Conservation (phyloP, 768 basidiomycete species). For the Serendipita sp. region DNA sequence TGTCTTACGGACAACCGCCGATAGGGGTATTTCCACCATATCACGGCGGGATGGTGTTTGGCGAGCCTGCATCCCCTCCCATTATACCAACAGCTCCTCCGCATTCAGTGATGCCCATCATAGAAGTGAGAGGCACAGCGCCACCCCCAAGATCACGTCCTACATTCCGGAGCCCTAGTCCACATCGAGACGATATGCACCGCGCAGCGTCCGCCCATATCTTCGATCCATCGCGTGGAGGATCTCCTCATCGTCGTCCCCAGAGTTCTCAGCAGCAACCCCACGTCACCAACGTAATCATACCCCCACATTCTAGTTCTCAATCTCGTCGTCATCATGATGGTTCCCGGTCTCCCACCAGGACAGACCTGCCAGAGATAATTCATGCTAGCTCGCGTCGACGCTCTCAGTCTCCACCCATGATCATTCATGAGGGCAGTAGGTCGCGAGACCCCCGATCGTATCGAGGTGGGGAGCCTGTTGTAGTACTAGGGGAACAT, state of each 20-base stretch:
- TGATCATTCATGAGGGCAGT: neutral
- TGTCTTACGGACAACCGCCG: neutral
- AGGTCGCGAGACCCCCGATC: neutral
- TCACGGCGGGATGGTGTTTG: constrained; percentile 14
- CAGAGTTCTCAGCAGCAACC: neutral
- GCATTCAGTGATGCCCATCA: neutral
- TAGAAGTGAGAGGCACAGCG: neutral
- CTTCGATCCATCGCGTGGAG: neutral
- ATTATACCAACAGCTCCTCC: constrained; percentile 1
- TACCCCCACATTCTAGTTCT: neutral
- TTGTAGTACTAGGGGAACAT: neutral
- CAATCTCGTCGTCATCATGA: neutral
- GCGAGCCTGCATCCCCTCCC: constrained; percentile 16
- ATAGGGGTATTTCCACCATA: neutral
- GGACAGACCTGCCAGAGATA: neutral
- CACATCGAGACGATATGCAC: neutral
- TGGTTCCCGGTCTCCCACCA: neutral
- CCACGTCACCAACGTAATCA: neutral
- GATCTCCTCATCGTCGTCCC: neutral
- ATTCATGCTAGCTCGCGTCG: neutral
- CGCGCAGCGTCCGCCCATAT: neutral
- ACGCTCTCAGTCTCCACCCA: neutral
- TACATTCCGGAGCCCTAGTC: neutral
- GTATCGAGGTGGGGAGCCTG: neutral
- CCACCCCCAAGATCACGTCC: neutral